phyloP scores from a whole-genome alignment of 1,284 basidiomycete genomes.

The Erythrobasidium hasegawianum region DNA sequence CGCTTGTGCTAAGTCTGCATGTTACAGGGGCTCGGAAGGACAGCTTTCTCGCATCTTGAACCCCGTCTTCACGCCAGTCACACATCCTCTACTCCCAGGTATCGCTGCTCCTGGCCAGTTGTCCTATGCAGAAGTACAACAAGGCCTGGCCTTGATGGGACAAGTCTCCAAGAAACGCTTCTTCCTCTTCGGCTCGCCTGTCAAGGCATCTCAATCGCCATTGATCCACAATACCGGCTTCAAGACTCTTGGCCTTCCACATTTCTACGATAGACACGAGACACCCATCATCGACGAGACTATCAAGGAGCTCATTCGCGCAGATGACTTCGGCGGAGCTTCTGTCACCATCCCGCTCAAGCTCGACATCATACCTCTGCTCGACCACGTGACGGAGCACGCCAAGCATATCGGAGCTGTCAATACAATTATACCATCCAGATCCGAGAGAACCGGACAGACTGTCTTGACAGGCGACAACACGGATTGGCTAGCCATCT shows the following conservation, averaged over 20 bases:
- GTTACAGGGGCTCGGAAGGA: slow-evolving; percentile 84
- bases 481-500: slow-evolving; percentile 87
- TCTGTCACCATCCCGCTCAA: slow-evolving; percentile 95
- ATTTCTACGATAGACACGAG: slow-evolving; percentile 74
- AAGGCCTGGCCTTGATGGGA: slow-evolving; percentile 74
- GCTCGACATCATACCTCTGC: slow-evolving; percentile 72
- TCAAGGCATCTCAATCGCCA: slow-evolving; percentile 85
- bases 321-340: slow-evolving; percentile 83
- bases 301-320: slow-evolving; percentile 61
- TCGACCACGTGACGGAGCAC: slow-evolving; percentile 71
- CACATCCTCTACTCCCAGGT: slow-evolving; percentile 75
- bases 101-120: slow-evolving; percentile 91
- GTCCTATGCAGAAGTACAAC: slow-evolving; percentile 78
- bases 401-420: slow-evolving; percentile 83
- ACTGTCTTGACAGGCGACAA: slow-evolving; percentile 75
- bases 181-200: slow-evolving; percentile 85
- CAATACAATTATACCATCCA: slow-evolving; percentile 74
- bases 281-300: slow-evolving; percentile 63
- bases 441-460: slow-evolving; percentile 52
- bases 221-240: slow-evolving; percentile 90
- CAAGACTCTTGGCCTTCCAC: slow-evolving; percentile 71
- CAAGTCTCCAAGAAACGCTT: slow-evolving; percentile 67
- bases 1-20: slow-evolving; percentile 47
- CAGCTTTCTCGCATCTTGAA: slow-evolving; percentile 89
- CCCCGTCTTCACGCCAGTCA: slow-evolving; percentile 78